Base-by-base conservation (phyloP, 2,329 filamentous ascomycete genomes). In the Fonsecaea multimorphosa region DNA sequence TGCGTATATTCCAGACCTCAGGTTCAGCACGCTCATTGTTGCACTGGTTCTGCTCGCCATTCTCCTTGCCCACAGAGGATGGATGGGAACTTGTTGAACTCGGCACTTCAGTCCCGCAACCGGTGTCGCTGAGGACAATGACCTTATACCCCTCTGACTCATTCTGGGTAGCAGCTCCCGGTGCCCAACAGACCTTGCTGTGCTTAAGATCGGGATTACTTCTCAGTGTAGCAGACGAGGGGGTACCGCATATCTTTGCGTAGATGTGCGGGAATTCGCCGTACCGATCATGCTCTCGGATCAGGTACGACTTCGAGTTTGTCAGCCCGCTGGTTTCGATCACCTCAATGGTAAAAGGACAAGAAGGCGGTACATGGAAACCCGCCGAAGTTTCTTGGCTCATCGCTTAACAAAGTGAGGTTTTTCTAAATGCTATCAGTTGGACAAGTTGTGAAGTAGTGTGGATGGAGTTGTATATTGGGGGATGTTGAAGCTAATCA, bases 181-280 rank as follows among this genome's bases (percentile, higher is more conserved):
- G 19, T 49, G 8, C 44, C 7, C 44, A 4, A 49, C 44, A 49
- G 2, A 11, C 19, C 8, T 49, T 49, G 19, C 44, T 24, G 44
- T 49, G 44, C 44, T 9, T 24, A 8, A 12, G 44, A 49, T 1
- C n/a, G 12, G 44, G 19, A 24, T 19, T 19, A 5, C 22, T 58
- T 11, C 14, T 31, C 29, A 46, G n/a, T 16, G 31, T 31, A 29
- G 36, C 27, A 12, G 40, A 34, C 40, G n/a, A 16, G 27, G 60
- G 29, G 57, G 32, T 38, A 51, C 60, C 31, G 38, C 70, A 68
- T n/a, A 71, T 51, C 56, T 70, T 69, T 9, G 64, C 70, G 29
- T 68, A 72, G 5, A 72, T 72, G 38, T 71, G 64, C 16, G 70
- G 70, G 64, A 66, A 70, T 54, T 72, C 70, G 16, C 69, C 69